A percentile compares a stretch with the other conserved stretches of the same genome.
Conservation (phyloP, 352 stramenopile genomes). For the Plasmopara viticola region DNA sequence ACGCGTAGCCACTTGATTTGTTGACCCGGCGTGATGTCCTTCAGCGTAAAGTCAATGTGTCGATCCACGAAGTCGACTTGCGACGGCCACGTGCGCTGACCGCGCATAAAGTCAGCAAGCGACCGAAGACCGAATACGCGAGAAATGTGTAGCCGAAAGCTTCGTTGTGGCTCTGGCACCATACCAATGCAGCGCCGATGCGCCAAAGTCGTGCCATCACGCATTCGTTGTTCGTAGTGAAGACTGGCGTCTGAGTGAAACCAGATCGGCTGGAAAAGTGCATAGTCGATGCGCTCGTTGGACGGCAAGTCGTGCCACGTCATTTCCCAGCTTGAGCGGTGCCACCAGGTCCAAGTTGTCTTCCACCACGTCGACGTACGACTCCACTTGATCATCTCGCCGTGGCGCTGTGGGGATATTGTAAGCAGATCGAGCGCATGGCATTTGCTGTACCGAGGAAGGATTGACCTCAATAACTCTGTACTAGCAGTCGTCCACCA, state of each 20-base stretch:
- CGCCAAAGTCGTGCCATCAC: no score
- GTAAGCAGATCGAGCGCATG: background rate
- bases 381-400: background rate
- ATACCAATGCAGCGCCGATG: background rate
- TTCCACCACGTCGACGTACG: background rate
- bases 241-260: no score
- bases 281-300: background rate
- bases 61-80: background rate
- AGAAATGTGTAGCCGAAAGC: background rate
- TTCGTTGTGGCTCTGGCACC: background rate
- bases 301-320: background rate
- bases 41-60: no score
- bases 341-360: background rate
- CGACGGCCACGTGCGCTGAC: background rate
- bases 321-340: background rate
- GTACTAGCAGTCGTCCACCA: no score
- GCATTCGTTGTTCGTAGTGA: no score
- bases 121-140: background rate
- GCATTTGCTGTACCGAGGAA: background rate
- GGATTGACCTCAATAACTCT: background rate
- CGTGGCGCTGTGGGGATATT: background rate
- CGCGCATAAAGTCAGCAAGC: conserved; percentile 1
- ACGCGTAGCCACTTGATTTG: no score
- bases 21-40: no score
- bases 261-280: background rate